Evolutionary conservation across 306 rosid genomes (phyloP).

Genomic region (Medicago truncatula): DNA sequence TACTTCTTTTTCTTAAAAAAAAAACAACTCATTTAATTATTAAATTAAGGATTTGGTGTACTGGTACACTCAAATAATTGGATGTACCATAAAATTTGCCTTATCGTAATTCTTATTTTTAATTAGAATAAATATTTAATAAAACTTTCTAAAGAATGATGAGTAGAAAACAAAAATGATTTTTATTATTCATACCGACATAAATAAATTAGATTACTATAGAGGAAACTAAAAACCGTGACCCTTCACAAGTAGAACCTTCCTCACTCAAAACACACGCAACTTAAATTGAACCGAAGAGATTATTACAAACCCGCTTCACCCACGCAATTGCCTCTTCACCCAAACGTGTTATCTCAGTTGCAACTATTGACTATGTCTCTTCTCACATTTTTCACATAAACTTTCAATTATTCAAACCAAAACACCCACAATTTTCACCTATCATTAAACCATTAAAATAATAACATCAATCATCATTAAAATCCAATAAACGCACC

Average conservation of each 20-base stretch:
- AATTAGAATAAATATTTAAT: too few relatives aligned
- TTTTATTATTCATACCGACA: neutral
- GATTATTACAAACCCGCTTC: neutral
- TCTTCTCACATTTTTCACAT: neutral
- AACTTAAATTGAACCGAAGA: neutral
- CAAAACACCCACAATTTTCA: conserved; percentile 18
- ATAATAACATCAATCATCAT: neutral
- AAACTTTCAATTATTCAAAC: conserved; percentile 6
- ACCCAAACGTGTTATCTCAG: conserved; percentile 40
- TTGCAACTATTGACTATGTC: conserved; percentile 38
- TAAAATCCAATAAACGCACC: neutral
- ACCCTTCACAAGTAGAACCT: neutral
- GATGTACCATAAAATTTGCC: too few relatives aligned
- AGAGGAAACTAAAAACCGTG: neutral
- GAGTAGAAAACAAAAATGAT: too few relatives aligned
- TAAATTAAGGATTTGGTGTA: too few relatives aligned
- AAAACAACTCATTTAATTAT: too few relatives aligned
- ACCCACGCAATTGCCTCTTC: conserved; percentile 15
- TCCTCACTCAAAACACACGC: conserved; percentile 20
- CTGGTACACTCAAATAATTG: too few relatives aligned
- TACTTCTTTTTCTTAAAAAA: too few relatives aligned
- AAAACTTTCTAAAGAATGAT: too few relatives aligned
- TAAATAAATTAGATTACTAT: neutral
- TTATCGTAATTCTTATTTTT: too few relatives aligned
- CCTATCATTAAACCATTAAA: neutral